A percentile compares a stretch with the other conserved stretches of the same genome.
These are phyloP conservation scores for Coniochaeta prunicola DNA, from an alignment of 2,329 filamentous ascomycete species.

Conservation along the genomic window DNA sequence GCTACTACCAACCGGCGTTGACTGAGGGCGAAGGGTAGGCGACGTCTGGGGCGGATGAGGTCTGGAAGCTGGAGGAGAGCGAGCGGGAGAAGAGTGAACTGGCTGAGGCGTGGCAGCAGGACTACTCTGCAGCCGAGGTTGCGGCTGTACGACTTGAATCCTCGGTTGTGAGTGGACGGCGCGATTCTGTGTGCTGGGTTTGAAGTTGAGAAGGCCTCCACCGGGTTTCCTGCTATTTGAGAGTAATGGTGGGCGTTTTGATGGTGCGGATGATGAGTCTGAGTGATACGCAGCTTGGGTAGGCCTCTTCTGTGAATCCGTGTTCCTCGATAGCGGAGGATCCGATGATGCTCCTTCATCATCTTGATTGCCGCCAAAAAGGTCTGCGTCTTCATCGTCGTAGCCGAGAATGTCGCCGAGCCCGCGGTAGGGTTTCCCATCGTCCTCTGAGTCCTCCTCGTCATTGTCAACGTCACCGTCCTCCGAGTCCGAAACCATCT, in stretches of 20 bases:
- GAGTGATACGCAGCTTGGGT: background rate
- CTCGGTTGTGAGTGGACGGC: background rate
- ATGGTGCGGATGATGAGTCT: background rate
- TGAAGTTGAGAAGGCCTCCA: background rate
- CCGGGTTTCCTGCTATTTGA: background rate
- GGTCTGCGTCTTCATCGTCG: slow-evolving; percentile 12
- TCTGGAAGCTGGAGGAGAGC: background rate
- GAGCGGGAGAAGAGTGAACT: background rate
- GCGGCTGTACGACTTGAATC: background rate
- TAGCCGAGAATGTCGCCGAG: slow-evolving; percentile 12
- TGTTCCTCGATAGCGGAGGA: background rate
- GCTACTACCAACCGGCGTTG: slow-evolving; percentile 7
- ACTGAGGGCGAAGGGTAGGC: slow-evolving; percentile 4
- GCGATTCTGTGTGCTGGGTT: background rate
- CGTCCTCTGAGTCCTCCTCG: slow-evolving; percentile 4
- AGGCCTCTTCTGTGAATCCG: background rate
- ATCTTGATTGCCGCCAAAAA: slow-evolving; percentile 11
- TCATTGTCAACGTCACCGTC: slow-evolving; percentile 22
- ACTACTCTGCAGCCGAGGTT: background rate
- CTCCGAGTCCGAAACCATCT: background rate
- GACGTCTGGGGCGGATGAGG: slow-evolving; percentile 3
- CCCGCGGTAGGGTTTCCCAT: background rate
- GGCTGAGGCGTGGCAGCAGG: background rate
- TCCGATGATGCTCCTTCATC: background rate
- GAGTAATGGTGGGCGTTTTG: background rate